phyloP scores from a whole-genome alignment of 2,329 filamentous ascomycete species.

The Fusarium napiforme region DNA sequence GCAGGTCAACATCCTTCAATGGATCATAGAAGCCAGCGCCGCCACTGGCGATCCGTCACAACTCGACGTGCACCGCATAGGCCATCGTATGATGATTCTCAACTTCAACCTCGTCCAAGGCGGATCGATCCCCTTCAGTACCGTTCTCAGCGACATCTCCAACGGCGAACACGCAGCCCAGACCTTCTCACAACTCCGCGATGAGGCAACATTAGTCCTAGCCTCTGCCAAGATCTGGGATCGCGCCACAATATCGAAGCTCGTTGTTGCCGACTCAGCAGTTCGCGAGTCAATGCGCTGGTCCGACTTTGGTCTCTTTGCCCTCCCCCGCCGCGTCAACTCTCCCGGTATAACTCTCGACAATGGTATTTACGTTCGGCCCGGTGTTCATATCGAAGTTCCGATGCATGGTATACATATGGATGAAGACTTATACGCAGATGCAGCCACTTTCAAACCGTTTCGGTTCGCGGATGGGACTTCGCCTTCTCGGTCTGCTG shows the following conservation, averaged over 20 bases:
- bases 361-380: background rate
- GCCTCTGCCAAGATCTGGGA: background rate
- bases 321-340: background rate
- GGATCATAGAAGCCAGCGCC: background rate
- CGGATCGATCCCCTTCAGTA: background rate
- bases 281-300: background rate
- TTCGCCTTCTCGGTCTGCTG: background rate
- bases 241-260: background rate
- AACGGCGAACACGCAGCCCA: background rate
- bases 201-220: background rate
- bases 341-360: background rate
- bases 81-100: background rate
- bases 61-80: background rate
- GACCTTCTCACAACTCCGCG: background rate
- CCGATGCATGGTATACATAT: background rate
- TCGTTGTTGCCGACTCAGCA: background rate
- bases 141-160: background rate
- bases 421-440: background rate
- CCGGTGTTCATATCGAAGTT: background rate
- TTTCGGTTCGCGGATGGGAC: background rate
- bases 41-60: background rate
- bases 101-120: slow-evolving; percentile 1
- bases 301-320: background rate
- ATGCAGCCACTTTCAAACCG: background rate
- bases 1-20: background rate